phyloP scores from a whole-genome alignment of 345 rosid species.

The Moricandia moricandioides region DNA sequence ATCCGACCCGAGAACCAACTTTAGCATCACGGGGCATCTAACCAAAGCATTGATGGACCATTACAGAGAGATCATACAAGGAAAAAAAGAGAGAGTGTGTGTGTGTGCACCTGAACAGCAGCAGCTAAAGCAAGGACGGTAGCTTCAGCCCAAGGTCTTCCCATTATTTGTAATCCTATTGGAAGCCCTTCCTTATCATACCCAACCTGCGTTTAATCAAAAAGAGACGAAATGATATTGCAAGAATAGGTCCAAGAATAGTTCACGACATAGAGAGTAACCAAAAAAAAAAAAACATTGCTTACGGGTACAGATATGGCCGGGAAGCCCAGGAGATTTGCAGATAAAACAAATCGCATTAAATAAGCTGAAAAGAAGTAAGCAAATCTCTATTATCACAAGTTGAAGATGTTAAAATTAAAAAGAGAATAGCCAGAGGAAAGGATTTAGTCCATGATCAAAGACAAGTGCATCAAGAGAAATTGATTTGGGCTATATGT shows the following conservation, averaged over 20 bases:
- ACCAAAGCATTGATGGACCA: background rate
- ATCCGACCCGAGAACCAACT: background rate
- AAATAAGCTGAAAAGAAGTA: constrained; percentile 49
- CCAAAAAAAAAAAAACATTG: background rate
- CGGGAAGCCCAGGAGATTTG: constrained; percentile 80
- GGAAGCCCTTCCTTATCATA: constrained; percentile 89
- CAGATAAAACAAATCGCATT: constrained; percentile 62
- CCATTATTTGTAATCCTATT: constrained; percentile 74
- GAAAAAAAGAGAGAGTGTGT: background rate
- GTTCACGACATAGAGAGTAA: background rate
- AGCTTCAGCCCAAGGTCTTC: constrained; percentile 89
- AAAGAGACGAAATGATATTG: background rate
- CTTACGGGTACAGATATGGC: constrained; percentile 84
- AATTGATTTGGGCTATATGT: no score
- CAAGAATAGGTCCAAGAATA: constrained; percentile 1
- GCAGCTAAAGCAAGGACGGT: constrained; percentile 63
- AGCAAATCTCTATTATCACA: background rate
- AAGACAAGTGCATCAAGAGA: no score
- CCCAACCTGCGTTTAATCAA: constrained; percentile 49
- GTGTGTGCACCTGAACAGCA: constrained; percentile 57
- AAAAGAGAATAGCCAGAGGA: no score
- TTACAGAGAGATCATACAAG: background rate
- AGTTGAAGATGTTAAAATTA: no score
- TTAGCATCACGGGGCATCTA: background rate
- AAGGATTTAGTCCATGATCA: no score